phyloP scores from a whole-genome alignment of 345 rosid species.

The Linum trigynum region DNA sequence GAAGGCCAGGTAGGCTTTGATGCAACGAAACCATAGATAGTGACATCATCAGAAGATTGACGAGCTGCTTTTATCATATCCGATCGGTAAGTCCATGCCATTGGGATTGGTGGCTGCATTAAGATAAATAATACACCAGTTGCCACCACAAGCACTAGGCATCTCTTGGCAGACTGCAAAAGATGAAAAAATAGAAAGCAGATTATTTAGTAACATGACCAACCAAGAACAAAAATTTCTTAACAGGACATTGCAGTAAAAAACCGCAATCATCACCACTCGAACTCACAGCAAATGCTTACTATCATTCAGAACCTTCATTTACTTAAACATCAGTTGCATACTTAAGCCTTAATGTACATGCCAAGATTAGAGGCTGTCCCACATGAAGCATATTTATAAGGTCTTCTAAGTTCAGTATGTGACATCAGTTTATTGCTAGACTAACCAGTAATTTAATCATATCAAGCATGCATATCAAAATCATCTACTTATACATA shows the following conservation, averaged over 20 bases:
- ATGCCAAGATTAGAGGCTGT: not conserved
- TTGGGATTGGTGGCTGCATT: slow-evolving; percentile 91
- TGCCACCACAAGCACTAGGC: slow-evolving; percentile 79
- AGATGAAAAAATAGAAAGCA: not conserved
- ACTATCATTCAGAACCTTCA: not conserved
- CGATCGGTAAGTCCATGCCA: slow-evolving; percentile 76
- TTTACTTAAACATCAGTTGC: not conserved
- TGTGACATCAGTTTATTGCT: no score
- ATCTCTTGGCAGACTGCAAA: slow-evolving; percentile 87
- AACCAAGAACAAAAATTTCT: not conserved
- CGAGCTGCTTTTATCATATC: slow-evolving; percentile 82
- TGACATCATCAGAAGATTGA: slow-evolving; percentile 86
- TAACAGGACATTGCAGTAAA: not conserved
- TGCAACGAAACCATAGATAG: slow-evolving; percentile 85
- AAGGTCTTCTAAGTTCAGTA: no score
- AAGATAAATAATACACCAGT: slow-evolving; percentile 78
- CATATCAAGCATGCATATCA: no score
- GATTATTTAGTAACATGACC: not conserved
- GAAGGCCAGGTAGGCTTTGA: slow-evolving; percentile 99
- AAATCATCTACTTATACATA: no score
- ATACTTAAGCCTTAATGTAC: no score
- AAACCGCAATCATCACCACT: not conserved
- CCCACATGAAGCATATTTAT: not conserved
- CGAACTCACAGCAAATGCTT: not conserved
- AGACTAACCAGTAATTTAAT: no score